Conservation (phyloP, 164 flowering plant species). For the Paratinospora sagittata region DNA sequence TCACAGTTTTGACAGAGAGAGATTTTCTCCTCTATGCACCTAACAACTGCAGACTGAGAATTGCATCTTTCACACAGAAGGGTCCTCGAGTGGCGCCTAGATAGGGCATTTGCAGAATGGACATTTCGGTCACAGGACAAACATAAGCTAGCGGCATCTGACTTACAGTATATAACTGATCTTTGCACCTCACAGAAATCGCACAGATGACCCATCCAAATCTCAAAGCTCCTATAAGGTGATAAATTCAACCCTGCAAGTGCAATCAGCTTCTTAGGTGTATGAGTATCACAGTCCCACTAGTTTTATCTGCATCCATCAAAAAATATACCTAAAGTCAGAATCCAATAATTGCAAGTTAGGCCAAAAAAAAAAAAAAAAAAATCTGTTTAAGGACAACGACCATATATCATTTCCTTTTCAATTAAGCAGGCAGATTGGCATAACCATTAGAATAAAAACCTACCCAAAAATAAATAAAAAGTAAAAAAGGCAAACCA, state of each 20-base stretch:
- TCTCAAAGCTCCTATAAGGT: too few species aligned
- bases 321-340: neutral
- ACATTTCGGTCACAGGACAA: conserved; percentile 88
- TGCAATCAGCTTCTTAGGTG: too few species aligned
- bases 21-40: conserved; percentile 63
- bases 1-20: conserved; percentile 92
- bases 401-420: neutral
- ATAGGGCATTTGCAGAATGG: conserved; percentile 92
- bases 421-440: neutral
- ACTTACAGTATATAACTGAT: conserved; percentile 79
- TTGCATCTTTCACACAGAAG: conserved; percentile 83
- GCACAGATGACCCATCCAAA: conserved; percentile 85
- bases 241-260: too few species aligned
- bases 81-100: conserved; percentile 80
- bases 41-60: conserved; percentile 68
- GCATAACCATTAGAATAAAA: too few species aligned
- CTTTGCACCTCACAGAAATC: conserved; percentile 85
- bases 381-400: neutral
- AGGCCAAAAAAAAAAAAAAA: neutral
- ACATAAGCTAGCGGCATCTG: conserved; percentile 88
- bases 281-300: too few species aligned
- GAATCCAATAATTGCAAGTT: neutral
- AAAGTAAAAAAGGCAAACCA: too few species aligned
- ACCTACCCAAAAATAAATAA: too few species aligned
- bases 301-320: conserved; percentile 10